Conservation (phyloP, 306 rosid genomes). For the Prunus persica region Prunus_persica_NCBIv2 NC_034011.1:23385501-23386000, state of each 20-base stretch:
- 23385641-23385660: too few species aligned
- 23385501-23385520: constrained; percentile 22
- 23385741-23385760: neutral
- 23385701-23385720: too few species aligned
- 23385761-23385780: neutral
- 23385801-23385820: neutral
- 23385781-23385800: neutral
- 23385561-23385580: neutral
- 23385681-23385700: too few species aligned
- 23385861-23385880: neutral
- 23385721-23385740: neutral
- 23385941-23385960: constrained; percentile 7
- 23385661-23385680: too few species aligned
- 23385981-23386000: constrained; percentile 22
- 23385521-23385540: neutral
- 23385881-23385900: neutral
- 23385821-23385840: neutral
- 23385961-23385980: neutral
- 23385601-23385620: too few species aligned
- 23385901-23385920: neutral
- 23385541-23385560: neutral
- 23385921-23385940: neutral
- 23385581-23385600: neutral
- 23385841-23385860: neutral
- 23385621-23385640: too few species aligned